Evolutionary conservation across 2,329 filamentous ascomycete species (phyloP), one percentile per base, ranked within the genome.

Genomic region (Fusarium sacchari): DNA sequence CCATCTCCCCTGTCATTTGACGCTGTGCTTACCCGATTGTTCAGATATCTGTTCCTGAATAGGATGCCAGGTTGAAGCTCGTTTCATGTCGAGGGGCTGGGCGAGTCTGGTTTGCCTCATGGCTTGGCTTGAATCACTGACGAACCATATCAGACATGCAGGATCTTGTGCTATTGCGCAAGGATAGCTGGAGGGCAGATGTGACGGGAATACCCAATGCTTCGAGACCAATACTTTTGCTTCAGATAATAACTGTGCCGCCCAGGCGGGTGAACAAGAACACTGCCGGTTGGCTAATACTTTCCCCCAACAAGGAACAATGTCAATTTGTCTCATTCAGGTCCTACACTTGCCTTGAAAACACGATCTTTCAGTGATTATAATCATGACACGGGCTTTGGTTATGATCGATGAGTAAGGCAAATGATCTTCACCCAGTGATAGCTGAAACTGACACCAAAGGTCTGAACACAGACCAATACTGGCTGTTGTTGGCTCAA

Each of bases 111-210:
- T 39, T 49, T 69, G 42, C 44, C 39, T 64, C 46, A 39, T 39
- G 52, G 47, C 66, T 70, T 69, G 46, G 66, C 59, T 60, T 65
- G 28, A 36, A 58, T 59, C 60, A 60, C 28, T 34, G 61, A 32
- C 36, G 49, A 43, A 61, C 65, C 40, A 46, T 20, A 26, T 56
- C 47, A 68, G 64, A 68, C 47, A 62, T 55, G 64, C 49, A 32
- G 26, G 20, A 62, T 55, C 26, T 62, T 30, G 39, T 34, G 50
- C 46, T 34, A 53, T 62, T 55, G 32, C 30, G 17, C 37, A 55
- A 43, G 65, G 49, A 53, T 43, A 42, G 28, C 36, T 46, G 28
- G 50, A 69, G 46, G 50, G 58, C 15, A 24, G 22, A 53, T 68
- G 64, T 53, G 34, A 56, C 42, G 44, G 24, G 30, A 46, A 40